These are phyloP conservation scores for Mallotus repandus DNA, from an alignment of 441 rosid genomes.

Conservation along the genomic window DNA sequence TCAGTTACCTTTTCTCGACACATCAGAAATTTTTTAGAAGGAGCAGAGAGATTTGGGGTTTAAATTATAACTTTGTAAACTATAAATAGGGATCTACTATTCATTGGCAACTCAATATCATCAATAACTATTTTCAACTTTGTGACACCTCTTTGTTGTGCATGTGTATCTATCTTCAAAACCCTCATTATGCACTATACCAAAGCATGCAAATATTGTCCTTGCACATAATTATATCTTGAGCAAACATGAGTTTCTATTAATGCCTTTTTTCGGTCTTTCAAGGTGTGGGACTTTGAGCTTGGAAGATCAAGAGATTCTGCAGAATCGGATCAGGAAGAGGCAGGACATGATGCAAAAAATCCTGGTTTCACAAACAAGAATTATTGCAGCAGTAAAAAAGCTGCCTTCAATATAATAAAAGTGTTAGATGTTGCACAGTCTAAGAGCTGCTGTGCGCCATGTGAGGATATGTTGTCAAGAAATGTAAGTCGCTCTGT, in stretches of 20 bases:
- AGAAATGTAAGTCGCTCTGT: slow-evolving; percentile 16
- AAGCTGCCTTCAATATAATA: slow-evolving; percentile 11
- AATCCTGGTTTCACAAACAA: slow-evolving; percentile 17
- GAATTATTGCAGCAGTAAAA: slow-evolving; percentile 21
- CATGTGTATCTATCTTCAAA: not conserved
- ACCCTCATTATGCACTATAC: no score
- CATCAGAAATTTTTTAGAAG: no score
- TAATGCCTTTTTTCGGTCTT: not conserved
- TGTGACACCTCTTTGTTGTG: not conserved
- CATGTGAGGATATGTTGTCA: slow-evolving; percentile 17
- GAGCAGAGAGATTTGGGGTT: no score
- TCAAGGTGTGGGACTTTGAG: slow-evolving; percentile 43
- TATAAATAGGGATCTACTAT: no score
- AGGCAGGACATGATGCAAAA: slow-evolving; percentile 19
- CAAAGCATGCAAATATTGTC: not conserved
- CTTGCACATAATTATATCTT: not conserved
- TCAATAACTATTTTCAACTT: not conserved
- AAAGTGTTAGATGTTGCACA: slow-evolving; percentile 16
- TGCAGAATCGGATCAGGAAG: slow-evolving; percentile 23
- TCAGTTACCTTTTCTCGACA: not conserved
- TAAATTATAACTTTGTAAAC: no score
- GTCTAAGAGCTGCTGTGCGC: slow-evolving; percentile 19
- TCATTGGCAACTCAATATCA: no score
- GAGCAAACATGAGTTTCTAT: not conserved
- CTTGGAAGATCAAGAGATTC: slow-evolving; percentile 26